These are phyloP conservation scores for Apocynum venetum DNA, from an alignment of 257 asterid genomes.

Conservation along the genomic window DNA sequence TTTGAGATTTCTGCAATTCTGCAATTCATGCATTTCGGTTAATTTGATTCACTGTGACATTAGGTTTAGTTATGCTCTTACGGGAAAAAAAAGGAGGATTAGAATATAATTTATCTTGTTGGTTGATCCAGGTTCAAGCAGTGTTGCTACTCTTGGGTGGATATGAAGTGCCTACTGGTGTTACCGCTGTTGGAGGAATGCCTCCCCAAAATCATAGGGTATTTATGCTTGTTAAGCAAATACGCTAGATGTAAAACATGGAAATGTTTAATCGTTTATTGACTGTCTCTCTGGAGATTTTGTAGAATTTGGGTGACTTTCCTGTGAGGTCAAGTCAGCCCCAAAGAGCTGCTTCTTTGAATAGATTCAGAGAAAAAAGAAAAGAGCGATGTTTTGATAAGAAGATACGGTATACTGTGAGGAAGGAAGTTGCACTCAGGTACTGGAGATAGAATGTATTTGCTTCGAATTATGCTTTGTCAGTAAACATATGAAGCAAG, in stretches of 20 bases:
- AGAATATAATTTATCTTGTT: constrained; percentile 4
- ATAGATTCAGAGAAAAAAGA: constrained; percentile 89
- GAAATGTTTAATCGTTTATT: constrained; percentile 17
- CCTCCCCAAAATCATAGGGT: constrained; percentile 72
- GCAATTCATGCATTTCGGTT: background rate
- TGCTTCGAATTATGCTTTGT: background rate
- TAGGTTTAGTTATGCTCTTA: background rate
- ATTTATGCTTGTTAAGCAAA: constrained; percentile 1
- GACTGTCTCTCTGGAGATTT: constrained; percentile 18
- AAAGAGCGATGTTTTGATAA: constrained; percentile 93
- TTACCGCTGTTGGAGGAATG: constrained; percentile 70
- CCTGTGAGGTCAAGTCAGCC: constrained; percentile 82
- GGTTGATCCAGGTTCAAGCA: constrained; percentile 70
- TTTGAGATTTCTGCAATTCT: background rate
- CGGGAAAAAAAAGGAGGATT: background rate
- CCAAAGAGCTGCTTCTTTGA: constrained; percentile 86
- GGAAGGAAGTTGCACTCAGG: constrained; percentile 99
- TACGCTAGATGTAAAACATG: constrained; percentile 4
- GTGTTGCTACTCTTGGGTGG: constrained; percentile 88
- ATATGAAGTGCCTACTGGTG: constrained; percentile 69
- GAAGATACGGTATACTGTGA: constrained; percentile 88
- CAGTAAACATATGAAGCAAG: background rate
- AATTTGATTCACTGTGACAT: constrained; percentile 1
- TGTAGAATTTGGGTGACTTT: constrained; percentile 57
- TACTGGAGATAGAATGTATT: constrained; percentile 19